Conservation (phyloP, 1,284 basidiomycete genomes). For the Phellinidium pouzarii region DNA sequence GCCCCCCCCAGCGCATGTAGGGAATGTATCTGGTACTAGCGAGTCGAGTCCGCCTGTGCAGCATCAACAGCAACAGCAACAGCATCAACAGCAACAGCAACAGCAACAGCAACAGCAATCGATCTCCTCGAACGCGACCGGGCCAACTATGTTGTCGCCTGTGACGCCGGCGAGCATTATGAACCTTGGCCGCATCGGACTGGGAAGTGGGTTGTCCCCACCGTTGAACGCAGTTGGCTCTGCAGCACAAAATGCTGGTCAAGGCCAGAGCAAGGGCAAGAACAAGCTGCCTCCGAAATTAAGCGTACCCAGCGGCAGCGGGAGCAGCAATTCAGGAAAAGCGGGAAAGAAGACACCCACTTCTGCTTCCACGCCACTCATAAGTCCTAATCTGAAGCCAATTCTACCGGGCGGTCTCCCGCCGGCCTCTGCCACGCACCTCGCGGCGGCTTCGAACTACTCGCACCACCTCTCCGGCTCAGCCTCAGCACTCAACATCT, state of each 20-base stretch:
- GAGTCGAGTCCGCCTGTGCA: constrained; percentile 12
- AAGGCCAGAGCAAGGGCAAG: constrained; percentile 27
- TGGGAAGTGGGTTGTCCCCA: constrained; percentile 36
- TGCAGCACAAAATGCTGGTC: constrained; percentile 17
- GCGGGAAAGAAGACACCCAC: constrained; percentile 21
- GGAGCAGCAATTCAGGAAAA: constrained; percentile 17
- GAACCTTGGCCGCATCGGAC: constrained; percentile 65
- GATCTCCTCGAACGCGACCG: constrained; percentile 4
- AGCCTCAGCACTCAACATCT: constrained; percentile 21
- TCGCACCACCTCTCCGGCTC: constrained; percentile 21
- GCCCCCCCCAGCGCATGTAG: constrained; percentile 40
- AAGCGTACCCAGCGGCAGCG: constrained; percentile 19
- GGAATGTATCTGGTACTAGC: no score
- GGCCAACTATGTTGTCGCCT: constrained; percentile 45
- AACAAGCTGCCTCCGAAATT: constrained; percentile 29
- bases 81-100: constrained; percentile 19
- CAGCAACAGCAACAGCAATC: not conserved
- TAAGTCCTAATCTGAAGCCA: constrained; percentile 53
- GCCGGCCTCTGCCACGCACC: constrained; percentile 22
- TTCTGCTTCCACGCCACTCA: constrained; percentile 25
- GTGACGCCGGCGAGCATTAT: constrained; percentile 85
- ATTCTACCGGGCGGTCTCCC: constrained; percentile 50
- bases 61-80: constrained; percentile 12
- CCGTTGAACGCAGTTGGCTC: constrained; percentile 22
- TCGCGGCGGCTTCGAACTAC: constrained; percentile 23